A percentile compares a stretch with the other conserved stretches of the same genome.
Evolutionary conservation across 2,329 filamentous ascomycete genomes (phyloP).

Genomic region (Colletotrichum phormii): DNA sequence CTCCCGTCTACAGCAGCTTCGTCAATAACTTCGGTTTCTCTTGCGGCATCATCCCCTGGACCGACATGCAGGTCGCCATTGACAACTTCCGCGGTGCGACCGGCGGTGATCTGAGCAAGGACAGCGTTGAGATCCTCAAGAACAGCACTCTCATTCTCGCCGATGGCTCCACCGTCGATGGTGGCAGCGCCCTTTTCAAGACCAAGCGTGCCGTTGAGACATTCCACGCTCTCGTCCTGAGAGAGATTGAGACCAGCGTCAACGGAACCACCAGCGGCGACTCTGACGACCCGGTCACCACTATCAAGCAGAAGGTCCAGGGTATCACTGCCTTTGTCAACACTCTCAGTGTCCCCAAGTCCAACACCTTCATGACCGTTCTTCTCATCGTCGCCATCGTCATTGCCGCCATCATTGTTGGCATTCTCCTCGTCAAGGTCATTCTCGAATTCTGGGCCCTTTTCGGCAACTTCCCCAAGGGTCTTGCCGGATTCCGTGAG

Average conservation of each 20-base stretch:
- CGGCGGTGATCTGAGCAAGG: constrained; percentile 86
- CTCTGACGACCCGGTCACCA: constrained; percentile 33
- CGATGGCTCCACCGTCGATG: constrained; percentile 65
- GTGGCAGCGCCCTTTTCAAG: constrained; percentile 36
- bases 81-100: constrained; percentile 84
- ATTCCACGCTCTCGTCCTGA: constrained; percentile 62
- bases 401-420: constrained; percentile 84
- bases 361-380: constrained; percentile 97
- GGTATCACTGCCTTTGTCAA: constrained; percentile 88
- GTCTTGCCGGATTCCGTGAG: constrained; percentile 86
- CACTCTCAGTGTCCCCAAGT: constrained; percentile 83
- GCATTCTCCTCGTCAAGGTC: constrained; percentile 90
- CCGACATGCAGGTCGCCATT: constrained; percentile 81
- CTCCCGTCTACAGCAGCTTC: constrained; percentile 88
- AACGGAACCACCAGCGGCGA: constrained; percentile 49
- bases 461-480: constrained; percentile 86
- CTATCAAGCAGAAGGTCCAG: constrained; percentile 63
- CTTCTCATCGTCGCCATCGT: constrained; percentile 89
- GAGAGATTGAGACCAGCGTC: constrained; percentile 62
- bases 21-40: constrained; percentile 95
- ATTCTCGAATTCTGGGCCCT: constrained; percentile 91
- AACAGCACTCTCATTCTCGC: constrained; percentile 81
- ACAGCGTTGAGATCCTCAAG: constrained; percentile 79
- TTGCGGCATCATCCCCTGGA: constrained; percentile 85
- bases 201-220: constrained; percentile 60